Percentiles rank a stretch among this genome's conserved stretches.
These are phyloP conservation scores for Chlamydomonas eustigma DNA, from an alignment of 139 green algal species.

Conservation along the genomic window DNA sequence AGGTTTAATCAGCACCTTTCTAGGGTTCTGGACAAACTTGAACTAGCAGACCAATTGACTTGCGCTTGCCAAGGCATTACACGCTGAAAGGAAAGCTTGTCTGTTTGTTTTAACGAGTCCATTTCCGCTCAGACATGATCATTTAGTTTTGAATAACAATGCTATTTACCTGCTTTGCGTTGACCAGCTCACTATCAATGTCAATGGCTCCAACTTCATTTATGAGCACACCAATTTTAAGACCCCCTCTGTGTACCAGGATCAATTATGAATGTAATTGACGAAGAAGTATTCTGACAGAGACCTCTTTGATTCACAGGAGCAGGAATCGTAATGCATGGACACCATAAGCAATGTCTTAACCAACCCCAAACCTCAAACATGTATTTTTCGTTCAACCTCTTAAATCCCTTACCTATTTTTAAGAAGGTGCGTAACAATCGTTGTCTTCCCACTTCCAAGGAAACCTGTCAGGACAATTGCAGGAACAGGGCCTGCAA, in stretches of 20 bases:
- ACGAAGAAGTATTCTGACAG: neutral
- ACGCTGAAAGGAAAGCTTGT: too few relatives aligned
- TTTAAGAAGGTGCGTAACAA: constrained; percentile 46
- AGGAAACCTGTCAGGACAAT: constrained; percentile 53
- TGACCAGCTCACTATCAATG: constrained; percentile 44
- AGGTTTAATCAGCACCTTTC: too few relatives aligned
- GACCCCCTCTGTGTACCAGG: constrained; percentile 20
- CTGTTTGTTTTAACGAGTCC: too few relatives aligned
- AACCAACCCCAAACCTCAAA: neutral
- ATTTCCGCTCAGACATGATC: too few relatives aligned
- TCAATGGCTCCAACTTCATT: constrained; percentile 49
- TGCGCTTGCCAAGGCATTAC: too few relatives aligned
- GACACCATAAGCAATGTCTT: neutral
- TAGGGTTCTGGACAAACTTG: too few relatives aligned
- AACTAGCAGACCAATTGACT: too few relatives aligned
- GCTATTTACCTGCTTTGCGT: constrained; percentile 26
- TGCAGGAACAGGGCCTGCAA: constrained; percentile 29
- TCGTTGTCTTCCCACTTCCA: constrained; percentile 51
- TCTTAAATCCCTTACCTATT: constrained; percentile 14
- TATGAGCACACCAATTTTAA: constrained; percentile 47
- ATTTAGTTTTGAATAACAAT: too few relatives aligned
- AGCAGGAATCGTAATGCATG: neutral
- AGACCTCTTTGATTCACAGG: neutral
- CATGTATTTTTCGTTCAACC: neutral
- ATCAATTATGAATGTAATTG: neutral